Percentiles rank a stretch among this genome's conserved stretches.
Evolutionary conservation across 2,329 filamentous ascomycete genomes (phyloP).

Genomic region (Xylariaceae sp.): DNA sequence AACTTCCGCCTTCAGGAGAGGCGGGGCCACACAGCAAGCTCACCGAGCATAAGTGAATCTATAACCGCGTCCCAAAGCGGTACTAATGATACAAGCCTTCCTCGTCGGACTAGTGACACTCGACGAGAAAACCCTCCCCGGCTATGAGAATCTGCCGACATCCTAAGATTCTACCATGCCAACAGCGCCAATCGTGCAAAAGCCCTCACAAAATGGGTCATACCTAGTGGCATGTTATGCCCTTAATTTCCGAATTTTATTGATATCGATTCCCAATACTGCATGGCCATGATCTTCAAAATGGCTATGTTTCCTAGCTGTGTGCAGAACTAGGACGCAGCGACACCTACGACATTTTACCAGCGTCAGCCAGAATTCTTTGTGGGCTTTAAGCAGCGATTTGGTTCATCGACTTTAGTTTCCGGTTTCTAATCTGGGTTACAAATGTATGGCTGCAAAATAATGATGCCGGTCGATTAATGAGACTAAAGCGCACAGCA

Average conservation of each 20-base stretch:
- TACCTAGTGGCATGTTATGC: not conserved
- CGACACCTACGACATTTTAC: not conserved
- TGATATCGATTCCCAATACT: too few relatives aligned
- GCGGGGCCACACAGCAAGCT: slow-evolving; percentile 25
- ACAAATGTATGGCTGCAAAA: not conserved
- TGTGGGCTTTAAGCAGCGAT: not conserved
- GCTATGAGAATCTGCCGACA: slow-evolving; percentile 20
- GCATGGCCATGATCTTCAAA: not conserved
- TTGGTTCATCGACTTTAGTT: not conserved
- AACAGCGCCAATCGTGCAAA: not conserved
- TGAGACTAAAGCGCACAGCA: not conserved
- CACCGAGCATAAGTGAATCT: slow-evolving; percentile 23
- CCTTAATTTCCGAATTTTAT: too few relatives aligned
- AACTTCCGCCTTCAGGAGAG: slow-evolving; percentile 47
- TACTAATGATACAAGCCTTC: slow-evolving; percentile 18
- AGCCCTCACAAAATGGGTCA: not conserved
- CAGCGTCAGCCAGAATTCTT: not conserved
- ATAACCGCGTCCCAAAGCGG: slow-evolving; percentile 26
- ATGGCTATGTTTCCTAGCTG: not conserved
- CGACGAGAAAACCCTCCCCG: slow-evolving; percentile 31
- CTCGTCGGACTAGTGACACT: slow-evolving; percentile 30
- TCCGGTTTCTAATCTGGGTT: not conserved
- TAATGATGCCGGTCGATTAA: not conserved
- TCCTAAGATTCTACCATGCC: not conserved
- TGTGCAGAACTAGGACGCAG: not conserved